phyloP scores from a whole-genome alignment of 2,329 filamentous ascomycete genomes.

The Fonsecaea monophora region DNA sequence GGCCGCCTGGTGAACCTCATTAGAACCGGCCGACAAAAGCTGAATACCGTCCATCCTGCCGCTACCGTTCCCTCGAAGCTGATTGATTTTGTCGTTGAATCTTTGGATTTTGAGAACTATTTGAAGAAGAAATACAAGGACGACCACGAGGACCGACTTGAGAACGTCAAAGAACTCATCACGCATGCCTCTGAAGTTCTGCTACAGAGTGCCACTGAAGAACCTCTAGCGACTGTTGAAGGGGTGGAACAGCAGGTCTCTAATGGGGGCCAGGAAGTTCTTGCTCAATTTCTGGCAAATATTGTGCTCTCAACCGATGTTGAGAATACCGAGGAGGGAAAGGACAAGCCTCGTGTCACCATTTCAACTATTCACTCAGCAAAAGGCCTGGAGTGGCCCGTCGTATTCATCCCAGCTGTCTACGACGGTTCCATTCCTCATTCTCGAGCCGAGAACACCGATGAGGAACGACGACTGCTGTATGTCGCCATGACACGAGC shows the following conservation, averaged over 20 bases:
- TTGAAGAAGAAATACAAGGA: conserved; percentile 74
- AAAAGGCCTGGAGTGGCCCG: conserved; percentile 94
- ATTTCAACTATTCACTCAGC: conserved; percentile 96
- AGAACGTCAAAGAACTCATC: conserved; percentile 88
- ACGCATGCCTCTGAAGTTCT: conserved; percentile 76
- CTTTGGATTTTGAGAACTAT: conserved; percentile 75
- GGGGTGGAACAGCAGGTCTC: conserved; percentile 67
- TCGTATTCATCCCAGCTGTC: conserved; percentile 89
- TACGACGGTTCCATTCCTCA: conserved; percentile 93
- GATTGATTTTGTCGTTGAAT: conserved; percentile 65
- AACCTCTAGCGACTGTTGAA: conserved; percentile 70
- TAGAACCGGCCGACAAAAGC: conserved; percentile 62
- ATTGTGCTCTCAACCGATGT: conserved; percentile 83
- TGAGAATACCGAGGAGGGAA: conserved; percentile 65
- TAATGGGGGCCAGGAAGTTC: conserved; percentile 63
- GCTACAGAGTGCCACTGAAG: conserved; percentile 55
- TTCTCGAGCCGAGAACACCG: conserved; percentile 79
- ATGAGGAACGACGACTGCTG: conserved; percentile 85
- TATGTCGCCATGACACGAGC: conserved; percentile 98
- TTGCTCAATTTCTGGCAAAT: conserved; percentile 86
- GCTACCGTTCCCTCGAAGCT: conserved; percentile 52
- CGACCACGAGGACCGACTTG: conserved; percentile 79
- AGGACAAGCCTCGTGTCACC: conserved; percentile 68
- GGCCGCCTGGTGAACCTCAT: conserved; percentile 66
- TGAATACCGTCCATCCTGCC: conserved; percentile 46